Conservation (phyloP, 257 asterid species). For the Lycium barbarum region DNA sequence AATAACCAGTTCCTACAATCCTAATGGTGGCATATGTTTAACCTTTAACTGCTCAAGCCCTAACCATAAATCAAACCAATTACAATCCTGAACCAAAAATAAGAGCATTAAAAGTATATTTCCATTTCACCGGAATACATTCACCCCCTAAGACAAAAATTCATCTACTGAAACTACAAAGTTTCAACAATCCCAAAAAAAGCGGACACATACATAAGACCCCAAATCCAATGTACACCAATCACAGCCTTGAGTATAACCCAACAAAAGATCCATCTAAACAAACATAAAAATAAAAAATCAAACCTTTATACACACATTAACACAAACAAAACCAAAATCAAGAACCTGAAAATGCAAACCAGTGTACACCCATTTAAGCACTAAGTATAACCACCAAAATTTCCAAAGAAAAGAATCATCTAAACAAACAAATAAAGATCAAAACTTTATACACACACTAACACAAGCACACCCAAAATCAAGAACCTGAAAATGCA, state of each 20-base stretch:
- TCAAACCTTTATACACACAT: neutral
- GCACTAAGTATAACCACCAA: slow-evolving; percentile 1
- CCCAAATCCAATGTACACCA: neutral
- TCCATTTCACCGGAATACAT: neutral
- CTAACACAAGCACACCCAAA: neutral
- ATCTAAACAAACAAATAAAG: neutral
- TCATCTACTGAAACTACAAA: slow-evolving; percentile 3
- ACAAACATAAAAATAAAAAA: neutral
- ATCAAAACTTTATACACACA: neutral
- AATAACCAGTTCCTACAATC: slow-evolving; percentile 19
- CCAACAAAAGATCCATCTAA: neutral
- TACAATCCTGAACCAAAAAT: neutral
- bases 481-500: neutral
- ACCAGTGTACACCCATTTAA: neutral
- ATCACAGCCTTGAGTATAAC: neutral
- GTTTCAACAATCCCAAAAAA: neutral
- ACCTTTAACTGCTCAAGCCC: neutral
- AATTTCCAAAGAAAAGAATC: slow-evolving; percentile 9
- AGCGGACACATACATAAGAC: neutral
- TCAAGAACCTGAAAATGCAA: neutral
- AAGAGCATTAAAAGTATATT: slow-evolving; percentile 9
- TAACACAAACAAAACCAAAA: neutral
- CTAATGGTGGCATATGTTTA: neutral
- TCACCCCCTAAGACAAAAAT: neutral
- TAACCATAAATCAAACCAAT: slow-evolving; percentile 9